These are phyloP conservation scores for Cyberlindnera japonica DNA, from an alignment of 805 yeast species.

Conservation along the genomic window DNA sequence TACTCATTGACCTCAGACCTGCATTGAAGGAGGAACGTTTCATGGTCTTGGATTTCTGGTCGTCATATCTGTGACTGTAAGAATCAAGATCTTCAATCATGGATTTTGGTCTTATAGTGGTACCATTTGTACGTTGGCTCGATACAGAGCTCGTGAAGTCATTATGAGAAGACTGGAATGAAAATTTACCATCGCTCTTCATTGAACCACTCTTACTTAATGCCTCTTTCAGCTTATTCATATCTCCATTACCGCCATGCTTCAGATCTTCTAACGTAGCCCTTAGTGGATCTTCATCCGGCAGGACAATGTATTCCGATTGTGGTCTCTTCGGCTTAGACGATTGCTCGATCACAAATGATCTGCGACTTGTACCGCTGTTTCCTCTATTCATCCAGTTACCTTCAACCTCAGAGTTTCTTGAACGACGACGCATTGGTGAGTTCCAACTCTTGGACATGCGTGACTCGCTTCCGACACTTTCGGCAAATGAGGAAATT, in stretches of 20 bases:
- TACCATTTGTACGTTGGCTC: slow-evolving; percentile 20
- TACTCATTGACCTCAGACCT: slow-evolving; percentile 24
- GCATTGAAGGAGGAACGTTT: slow-evolving; percentile 28
- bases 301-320: slow-evolving; percentile 13
- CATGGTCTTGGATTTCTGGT: slow-evolving; percentile 7
- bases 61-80: slow-evolving; percentile 11
- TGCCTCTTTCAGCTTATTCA: slow-evolving; percentile 35
- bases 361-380: slow-evolving; percentile 16
- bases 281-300: slow-evolving; percentile 44
- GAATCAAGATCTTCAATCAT: slow-evolving; percentile 20
- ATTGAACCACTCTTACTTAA: slow-evolving; percentile 16
- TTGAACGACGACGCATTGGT: slow-evolving; percentile 27
- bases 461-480: slow-evolving; percentile 22
- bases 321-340: slow-evolving; percentile 3
- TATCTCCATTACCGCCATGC: slow-evolving; percentile 40
- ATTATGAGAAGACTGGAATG: slow-evolving; percentile 5
- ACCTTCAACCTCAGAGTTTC: slow-evolving; percentile 20
- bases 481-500: slow-evolving; percentile 27
- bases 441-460: slow-evolving; percentile 30
- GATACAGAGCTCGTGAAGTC: slow-evolving; percentile 19
- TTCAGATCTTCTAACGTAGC: slow-evolving; percentile 47
- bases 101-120: slow-evolving; percentile 28
- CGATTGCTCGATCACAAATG: slow-evolving; percentile 21
- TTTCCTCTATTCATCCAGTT: slow-evolving; percentile 18
- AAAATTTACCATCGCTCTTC: slow-evolving; percentile 7